phyloP scores from a whole-genome alignment of 495 filamentous ascomycete genomes.

The Aspergillus nanangensis region DNA sequence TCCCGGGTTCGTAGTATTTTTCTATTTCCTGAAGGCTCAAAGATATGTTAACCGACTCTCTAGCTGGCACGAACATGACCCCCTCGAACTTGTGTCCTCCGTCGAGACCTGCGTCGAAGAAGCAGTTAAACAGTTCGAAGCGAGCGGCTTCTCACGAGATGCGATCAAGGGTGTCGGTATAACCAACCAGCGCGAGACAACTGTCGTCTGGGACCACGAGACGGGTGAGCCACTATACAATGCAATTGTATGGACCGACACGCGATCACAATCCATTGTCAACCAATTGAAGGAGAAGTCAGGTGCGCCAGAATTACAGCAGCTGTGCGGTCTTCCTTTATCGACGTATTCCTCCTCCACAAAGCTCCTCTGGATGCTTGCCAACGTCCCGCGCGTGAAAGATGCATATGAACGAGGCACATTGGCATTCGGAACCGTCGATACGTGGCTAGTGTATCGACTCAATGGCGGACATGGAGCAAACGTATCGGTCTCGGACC shows the following conservation, averaged over 20 bases:
- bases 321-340: conserved; percentile 81
- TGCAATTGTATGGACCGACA: conserved; percentile 94
- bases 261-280: conserved; percentile 73
- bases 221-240: conserved; percentile 85
- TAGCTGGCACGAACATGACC: conserved; percentile 95
- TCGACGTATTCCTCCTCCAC: conserved; percentile 92
- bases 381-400: conserved; percentile 66
- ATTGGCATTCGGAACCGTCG: conserved; percentile 86
- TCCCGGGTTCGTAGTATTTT: conserved; percentile 63
- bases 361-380: conserved; percentile 84
- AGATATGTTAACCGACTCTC: conserved; percentile 3
- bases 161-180: conserved; percentile 83
- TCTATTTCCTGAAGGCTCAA: background rate
- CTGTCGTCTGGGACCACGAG: conserved; percentile 81
- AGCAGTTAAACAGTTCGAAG: conserved; percentile 66
- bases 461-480: conserved; percentile 74
- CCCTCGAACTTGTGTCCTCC: conserved; percentile 69
- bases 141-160: conserved; percentile 58
- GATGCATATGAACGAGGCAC: conserved; percentile 74
- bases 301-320: conserved; percentile 60
- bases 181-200: conserved; percentile 95
- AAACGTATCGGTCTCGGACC: conserved; percentile 78
- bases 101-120: conserved; percentile 81
- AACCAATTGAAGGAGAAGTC: conserved; percentile 64
- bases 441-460: conserved; percentile 87